Evolutionary conservation across 306 rosid species (phyloP).

Genomic region (Albizia julibrissin): DNA sequence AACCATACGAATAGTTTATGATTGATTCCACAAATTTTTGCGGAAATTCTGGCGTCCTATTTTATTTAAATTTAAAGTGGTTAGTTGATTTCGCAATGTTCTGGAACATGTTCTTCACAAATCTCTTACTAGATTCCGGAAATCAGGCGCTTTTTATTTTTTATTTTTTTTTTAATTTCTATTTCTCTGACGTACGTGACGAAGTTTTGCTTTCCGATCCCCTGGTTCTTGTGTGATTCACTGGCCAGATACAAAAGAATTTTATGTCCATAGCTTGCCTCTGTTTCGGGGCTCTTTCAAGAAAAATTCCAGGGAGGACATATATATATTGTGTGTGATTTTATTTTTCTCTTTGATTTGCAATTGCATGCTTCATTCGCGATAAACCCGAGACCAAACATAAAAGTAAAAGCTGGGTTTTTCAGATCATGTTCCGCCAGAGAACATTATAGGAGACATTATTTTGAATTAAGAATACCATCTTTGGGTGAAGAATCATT

Average conservation of each 20-base stretch:
- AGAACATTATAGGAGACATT: background rate
- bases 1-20: background rate
- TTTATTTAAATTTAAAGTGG: constrained; percentile 20
- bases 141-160: constrained; percentile 3
- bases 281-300: constrained; percentile 12
- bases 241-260: constrained; percentile 11
- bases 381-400: background rate
- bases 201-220: background rate
- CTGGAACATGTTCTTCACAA: constrained; percentile 31
- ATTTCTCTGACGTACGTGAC: background rate
- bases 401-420: constrained; percentile 35
- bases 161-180: background rate
- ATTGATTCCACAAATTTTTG: constrained; percentile 30
- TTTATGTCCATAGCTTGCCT: constrained; percentile 26
- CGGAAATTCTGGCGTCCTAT: constrained; percentile 47
- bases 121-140: constrained; percentile 30
- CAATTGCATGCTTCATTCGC: background rate
- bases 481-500: constrained; percentile 34
- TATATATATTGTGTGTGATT: background rate
- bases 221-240: background rate
- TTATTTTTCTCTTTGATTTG: background rate
- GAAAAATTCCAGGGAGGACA: background rate
- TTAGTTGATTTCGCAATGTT: constrained; percentile 20
- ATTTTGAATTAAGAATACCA: constrained; percentile 13
- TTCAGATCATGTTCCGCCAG: constrained; percentile 5